phyloP scores from a whole-genome alignment of 1,139 yeast species.

The Saccharomyces hybrid region DNA sequence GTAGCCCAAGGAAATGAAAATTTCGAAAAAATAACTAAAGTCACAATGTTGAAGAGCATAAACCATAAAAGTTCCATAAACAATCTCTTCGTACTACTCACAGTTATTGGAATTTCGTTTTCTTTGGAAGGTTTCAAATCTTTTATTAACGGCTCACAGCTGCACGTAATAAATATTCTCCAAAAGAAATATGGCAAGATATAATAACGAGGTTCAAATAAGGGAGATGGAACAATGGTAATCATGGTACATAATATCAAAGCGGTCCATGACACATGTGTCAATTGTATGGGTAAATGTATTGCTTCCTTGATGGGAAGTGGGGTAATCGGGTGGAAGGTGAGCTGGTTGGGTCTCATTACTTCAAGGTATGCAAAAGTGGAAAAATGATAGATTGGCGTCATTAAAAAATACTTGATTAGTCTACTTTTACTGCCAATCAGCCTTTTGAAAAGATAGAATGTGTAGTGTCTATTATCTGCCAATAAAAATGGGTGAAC shows the following conservation, averaged over 20 bases:
- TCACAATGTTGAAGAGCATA: constrained; percentile 43
- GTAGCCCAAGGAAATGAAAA: constrained; percentile 64
- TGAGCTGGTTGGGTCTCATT: constrained; percentile 32
- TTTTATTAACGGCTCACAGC: constrained; percentile 32
- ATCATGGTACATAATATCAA: constrained; percentile 46
- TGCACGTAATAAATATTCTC: constrained; percentile 50
- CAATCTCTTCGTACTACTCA: constrained; percentile 35
- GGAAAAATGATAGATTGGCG: constrained; percentile 69
- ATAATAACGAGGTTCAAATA: constrained; percentile 89
- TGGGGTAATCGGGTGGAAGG: constrained; percentile 32
- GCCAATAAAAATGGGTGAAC: constrained; percentile 89
- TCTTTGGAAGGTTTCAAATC: constrained; percentile 14
- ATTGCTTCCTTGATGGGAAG: constrained; percentile 31
- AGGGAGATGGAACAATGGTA: constrained; percentile 79
- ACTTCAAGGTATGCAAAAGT: constrained; percentile 42
- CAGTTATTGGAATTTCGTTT: constrained; percentile 16
- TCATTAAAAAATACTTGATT: constrained; percentile 34
- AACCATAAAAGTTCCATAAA: constrained; percentile 56
- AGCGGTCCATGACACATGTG: constrained; percentile 40
- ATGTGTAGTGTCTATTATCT: constrained; percentile 89
- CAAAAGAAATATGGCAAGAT: constrained; percentile 73
- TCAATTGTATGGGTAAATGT: constrained; percentile 35
- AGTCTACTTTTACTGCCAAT: constrained; percentile 40
- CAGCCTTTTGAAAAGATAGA: constrained; percentile 68
- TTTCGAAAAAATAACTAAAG: constrained; percentile 50